phyloP scores from a whole-genome alignment of 441 rosid genomes.

The Brassica balearica region DNA sequence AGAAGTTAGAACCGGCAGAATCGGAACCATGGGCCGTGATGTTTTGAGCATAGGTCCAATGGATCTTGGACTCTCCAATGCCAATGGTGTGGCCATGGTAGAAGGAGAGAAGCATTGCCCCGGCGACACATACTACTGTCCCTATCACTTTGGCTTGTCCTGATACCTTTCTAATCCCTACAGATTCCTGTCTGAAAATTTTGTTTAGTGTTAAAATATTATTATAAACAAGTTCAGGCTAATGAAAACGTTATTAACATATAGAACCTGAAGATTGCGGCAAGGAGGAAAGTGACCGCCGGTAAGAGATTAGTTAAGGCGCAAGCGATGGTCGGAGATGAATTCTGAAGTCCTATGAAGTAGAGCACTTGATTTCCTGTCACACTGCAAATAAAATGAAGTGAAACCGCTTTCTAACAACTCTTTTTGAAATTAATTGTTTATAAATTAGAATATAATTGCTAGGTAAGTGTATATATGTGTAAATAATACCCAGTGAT shows the following conservation, averaged over 20 bases:
- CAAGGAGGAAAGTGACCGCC: conserved; percentile 78
- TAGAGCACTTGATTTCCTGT: conserved; percentile 81
- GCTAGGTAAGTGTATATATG: conserved; percentile 4
- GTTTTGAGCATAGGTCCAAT: conserved; percentile 65
- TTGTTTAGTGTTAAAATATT: background rate
- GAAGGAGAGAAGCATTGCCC: conserved; percentile 91
- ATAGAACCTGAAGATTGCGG: conserved; percentile 75
- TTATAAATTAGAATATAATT: background rate
- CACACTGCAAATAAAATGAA: conserved; percentile 52
- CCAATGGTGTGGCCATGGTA: conserved; percentile 74
- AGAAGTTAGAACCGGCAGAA: conserved; percentile 45
- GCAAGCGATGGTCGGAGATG: conserved; percentile 83
- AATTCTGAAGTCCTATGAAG: conserved; percentile 75
- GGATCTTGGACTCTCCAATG: conserved; percentile 70
- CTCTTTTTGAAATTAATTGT: background rate
- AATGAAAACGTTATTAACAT: background rate
- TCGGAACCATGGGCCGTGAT: conserved; percentile 31
- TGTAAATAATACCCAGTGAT: conserved; percentile 69
- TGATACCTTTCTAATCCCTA: conserved; percentile 59
- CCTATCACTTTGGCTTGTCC: conserved; percentile 91
- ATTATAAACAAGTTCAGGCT: background rate
- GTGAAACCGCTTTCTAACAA: background rate
- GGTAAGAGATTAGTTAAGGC: conserved; percentile 80
- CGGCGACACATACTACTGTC: conserved; percentile 74
- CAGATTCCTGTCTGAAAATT: conserved; percentile 67